Conservation (phyloP, 2,329 filamentous ascomycete genomes). For the Fusarium pilosicola region DNA sequence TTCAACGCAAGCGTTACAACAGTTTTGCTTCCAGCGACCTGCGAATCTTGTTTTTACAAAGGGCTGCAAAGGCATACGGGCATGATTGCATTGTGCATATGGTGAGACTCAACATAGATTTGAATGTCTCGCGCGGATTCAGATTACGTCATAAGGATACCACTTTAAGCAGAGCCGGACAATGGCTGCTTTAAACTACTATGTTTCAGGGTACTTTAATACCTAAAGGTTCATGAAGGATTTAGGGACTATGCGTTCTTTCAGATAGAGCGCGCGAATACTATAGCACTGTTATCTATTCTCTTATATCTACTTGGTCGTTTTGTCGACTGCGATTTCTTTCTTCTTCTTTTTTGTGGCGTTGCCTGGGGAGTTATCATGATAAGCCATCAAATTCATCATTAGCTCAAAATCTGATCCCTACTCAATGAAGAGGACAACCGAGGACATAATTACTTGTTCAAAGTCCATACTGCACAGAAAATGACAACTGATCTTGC, state of each 20-base stretch:
- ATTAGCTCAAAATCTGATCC: not conserved
- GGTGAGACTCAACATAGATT: slow-evolving; percentile 18
- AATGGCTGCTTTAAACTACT: slow-evolving; percentile 1
- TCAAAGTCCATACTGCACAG: not conserved
- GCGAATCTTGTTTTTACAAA: slow-evolving; percentile 12
- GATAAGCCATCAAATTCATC: not conserved
- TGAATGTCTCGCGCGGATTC: slow-evolving; percentile 26
- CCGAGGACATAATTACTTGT: not conserved
- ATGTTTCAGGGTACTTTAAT: not conserved
- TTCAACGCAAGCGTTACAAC: slow-evolving; percentile 17
- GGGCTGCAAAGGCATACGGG: slow-evolving; percentile 20
- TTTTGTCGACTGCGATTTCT: not conserved
- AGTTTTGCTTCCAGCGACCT: slow-evolving; percentile 17
- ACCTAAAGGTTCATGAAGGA: not conserved
- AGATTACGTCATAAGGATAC: slow-evolving; percentile 39
- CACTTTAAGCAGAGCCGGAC: slow-evolving; percentile 29
- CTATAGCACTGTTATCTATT: not conserved
- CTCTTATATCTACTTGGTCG: not conserved
- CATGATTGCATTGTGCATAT: slow-evolving; percentile 28
- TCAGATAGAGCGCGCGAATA: not conserved
- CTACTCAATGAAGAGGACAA: not conserved
- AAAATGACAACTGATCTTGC: not conserved
- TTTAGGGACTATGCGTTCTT: not conserved
- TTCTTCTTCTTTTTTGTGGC: too few species aligned
- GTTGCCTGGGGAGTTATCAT: not conserved